These are phyloP conservation scores for Lactarius sp. DNA, from an alignment of 768 basidiomycete species.

Conservation along the genomic window DNA sequence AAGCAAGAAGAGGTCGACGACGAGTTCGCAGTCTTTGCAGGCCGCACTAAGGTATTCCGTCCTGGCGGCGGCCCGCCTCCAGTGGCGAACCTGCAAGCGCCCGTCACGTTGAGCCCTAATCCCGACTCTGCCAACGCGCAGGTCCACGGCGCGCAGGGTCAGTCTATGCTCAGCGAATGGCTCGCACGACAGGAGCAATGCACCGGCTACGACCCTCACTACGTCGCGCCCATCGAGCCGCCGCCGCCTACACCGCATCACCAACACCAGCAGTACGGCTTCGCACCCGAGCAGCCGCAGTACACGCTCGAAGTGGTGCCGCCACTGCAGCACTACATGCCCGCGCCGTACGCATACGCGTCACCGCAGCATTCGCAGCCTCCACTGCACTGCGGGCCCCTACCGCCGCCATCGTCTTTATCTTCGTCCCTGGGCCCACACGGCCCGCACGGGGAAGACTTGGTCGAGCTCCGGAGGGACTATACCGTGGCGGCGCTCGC, in stretches of 20 bases:
- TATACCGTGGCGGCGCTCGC: conserved; percentile 15
- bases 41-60: conserved; percentile 58
- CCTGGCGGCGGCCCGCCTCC: conserved; percentile 34
- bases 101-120: background rate
- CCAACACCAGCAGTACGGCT: conserved; percentile 15
- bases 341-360: conserved; percentile 1
- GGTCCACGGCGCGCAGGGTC: background rate
- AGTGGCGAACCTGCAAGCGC: background rate
- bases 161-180: conserved; percentile 18
- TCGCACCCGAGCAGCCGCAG: conserved; percentile 13
- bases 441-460: conserved; percentile 1
- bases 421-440: background rate
- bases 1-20: conserved; percentile 54
- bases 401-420: background rate
- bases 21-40: conserved; percentile 65
- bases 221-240: conserved; percentile 2
- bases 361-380: background rate
- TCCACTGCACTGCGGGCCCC: background rate
- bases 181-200: conserved; percentile 10
- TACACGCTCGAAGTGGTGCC: conserved; percentile 10
- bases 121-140: conserved; percentile 1
- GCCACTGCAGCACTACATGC: conserved; percentile 6
- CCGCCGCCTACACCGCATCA: conserved; percentile 3
- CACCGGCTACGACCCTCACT: conserved; percentile 12
- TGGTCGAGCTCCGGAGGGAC: background rate